These are phyloP conservation scores for Boletus reticulatus DNA, from an alignment of 768 basidiomycete species.

Conservation along the genomic window DNA sequence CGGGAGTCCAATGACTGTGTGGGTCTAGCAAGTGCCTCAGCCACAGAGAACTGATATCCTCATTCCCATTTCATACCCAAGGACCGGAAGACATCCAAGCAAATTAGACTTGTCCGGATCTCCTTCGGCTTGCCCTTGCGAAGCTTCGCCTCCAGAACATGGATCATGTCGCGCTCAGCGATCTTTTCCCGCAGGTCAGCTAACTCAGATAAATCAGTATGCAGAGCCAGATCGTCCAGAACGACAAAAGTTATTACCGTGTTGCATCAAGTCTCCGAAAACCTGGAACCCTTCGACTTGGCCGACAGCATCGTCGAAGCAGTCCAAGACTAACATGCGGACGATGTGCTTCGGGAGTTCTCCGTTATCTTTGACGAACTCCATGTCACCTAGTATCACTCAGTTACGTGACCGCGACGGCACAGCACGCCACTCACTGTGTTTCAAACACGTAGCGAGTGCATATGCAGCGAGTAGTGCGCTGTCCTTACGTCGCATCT, in stretches of 20 bases:
- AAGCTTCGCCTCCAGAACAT: conserved; percentile 14
- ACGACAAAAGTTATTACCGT: conserved; percentile 10
- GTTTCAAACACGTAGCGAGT: conserved; percentile 12
- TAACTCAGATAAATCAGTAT: neutral
- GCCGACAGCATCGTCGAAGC: conserved; percentile 23
- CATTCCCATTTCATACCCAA: conserved; percentile 9
- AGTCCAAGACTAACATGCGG: conserved; percentile 19
- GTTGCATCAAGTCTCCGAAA: conserved; percentile 17
- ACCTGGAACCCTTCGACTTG: conserved; percentile 22
- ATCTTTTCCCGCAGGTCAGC: conserved; percentile 11
- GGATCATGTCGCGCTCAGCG: conserved; percentile 3
- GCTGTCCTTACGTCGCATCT: conserved; percentile 5
- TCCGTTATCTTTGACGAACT: conserved; percentile 1
- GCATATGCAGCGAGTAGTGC: conserved; percentile 22
- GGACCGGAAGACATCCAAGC: conserved; percentile 18
- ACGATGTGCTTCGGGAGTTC: conserved; percentile 13
- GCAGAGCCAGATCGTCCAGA: neutral
- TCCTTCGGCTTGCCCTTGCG: conserved; percentile 9
- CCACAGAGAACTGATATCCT: neutral
- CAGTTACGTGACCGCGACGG: neutral
- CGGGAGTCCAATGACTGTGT: conserved; percentile 1
- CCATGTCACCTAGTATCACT: conserved; percentile 13
- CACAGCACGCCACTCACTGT: conserved; percentile 4
- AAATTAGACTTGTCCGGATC: conserved; percentile 19
- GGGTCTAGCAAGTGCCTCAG: conserved; percentile 3